A percentile compares a stretch with the other conserved stretches of the same genome.
phyloP scores from a whole-genome alignment of 2,329 filamentous ascomycete species.

The Chaetomium olivaceum region DNA sequence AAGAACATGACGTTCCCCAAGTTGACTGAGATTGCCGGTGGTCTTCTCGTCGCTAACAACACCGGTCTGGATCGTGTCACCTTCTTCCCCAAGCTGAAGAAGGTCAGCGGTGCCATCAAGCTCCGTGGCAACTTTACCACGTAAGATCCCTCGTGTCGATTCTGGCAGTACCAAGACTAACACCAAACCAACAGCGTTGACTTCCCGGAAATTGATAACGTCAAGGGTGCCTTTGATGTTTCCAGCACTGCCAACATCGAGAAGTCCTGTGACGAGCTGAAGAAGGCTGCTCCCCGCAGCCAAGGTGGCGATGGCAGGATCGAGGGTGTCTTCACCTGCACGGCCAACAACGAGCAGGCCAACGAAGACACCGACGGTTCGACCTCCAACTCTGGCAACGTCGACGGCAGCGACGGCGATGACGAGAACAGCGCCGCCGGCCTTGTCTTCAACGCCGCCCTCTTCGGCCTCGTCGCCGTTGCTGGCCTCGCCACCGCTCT shows the following conservation, averaged over 20 bases:
- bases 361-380: constrained; percentile 49
- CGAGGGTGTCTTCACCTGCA: constrained; percentile 54
- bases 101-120: constrained; percentile 77
- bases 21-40: constrained; percentile 71
- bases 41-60: constrained; percentile 89
- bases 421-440: constrained; percentile 48
- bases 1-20: constrained; percentile 74
- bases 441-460: constrained; percentile 49
- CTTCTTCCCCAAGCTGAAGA: constrained; percentile 67
- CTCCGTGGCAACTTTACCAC: constrained; percentile 80
- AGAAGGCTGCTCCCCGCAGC: constrained; percentile 44
- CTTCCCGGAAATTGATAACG: constrained; percentile 66
- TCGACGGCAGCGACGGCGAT: constrained; percentile 29
- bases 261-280: constrained; percentile 56
- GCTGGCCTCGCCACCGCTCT: constrained; percentile 54
- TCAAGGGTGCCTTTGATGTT: constrained; percentile 71
- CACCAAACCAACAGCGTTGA: constrained; percentile 56
- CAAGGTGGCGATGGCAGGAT: constrained; percentile 45
- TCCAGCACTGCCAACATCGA: constrained; percentile 64
- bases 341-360: constrained; percentile 52
- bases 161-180: constrained; percentile 29
- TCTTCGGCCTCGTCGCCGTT: constrained; percentile 50
- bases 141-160: constrained; percentile 54
- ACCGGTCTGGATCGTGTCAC: constrained; percentile 65
- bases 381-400: constrained; percentile 35